Evolutionary conservation across 2,329 filamentous ascomycete species (phyloP).

Genomic region (Penicillium sp.): DNA sequence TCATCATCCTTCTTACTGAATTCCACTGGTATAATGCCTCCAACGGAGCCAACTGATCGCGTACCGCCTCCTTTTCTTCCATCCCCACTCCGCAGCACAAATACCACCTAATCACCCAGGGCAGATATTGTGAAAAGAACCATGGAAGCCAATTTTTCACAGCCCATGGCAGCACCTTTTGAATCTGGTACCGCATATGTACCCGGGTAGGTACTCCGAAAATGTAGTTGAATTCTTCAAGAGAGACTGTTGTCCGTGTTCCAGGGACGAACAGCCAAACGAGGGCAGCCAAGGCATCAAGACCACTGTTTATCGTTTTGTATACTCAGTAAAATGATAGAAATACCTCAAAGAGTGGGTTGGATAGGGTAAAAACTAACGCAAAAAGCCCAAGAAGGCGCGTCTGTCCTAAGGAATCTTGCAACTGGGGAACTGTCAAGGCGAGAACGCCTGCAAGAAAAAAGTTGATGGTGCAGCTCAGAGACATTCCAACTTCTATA

Average conservation of each 20-base stretch:
- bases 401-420: constrained; percentile 9
- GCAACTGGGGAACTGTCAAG: constrained; percentile 13
- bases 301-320: not conserved
- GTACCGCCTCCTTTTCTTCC: not conserved
- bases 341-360: not conserved
- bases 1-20: not conserved
- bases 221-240: constrained; percentile 46
- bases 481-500: constrained; percentile 15
- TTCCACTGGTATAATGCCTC: constrained; percentile 8
- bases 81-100: constrained; percentile 9
- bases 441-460: constrained; percentile 12
- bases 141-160: constrained; percentile 25
- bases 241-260: constrained; percentile 24
- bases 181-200: constrained; percentile 33
- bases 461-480: constrained; percentile 14
- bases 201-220: constrained; percentile 33
- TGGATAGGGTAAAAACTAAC: constrained; percentile 2
- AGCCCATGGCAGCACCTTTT: constrained; percentile 32
- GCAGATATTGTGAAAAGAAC: constrained; percentile 4
- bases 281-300: constrained; percentile 13
- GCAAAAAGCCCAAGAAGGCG: constrained; percentile 15
- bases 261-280: constrained; percentile 19
- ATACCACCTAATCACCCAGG: constrained; percentile 10
- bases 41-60: not conserved
- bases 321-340: not conserved